Percentiles rank a stretch among this genome's conserved stretches.
These are phyloP conservation scores for Endogone sp. DNA, from an alignment of 192 early-diverging fungal species.

Conservation along the genomic window DNA sequence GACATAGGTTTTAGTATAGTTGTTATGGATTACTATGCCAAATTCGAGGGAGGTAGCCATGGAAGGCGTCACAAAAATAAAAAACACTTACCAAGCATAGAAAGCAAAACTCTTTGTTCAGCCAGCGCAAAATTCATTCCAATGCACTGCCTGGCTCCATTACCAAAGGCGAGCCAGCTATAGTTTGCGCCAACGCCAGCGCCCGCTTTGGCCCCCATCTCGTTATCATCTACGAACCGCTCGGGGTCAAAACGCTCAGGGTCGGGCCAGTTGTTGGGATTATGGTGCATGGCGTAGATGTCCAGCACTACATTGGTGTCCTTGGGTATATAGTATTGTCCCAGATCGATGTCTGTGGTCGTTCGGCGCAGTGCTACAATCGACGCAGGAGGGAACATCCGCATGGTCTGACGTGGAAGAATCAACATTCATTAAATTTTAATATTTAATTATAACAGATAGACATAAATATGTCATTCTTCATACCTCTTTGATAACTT, in stretches of 20 bases:
- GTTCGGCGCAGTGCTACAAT: background rate
- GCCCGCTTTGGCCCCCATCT: background rate
- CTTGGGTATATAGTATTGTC: conserved; percentile 18
- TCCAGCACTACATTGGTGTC: conserved; percentile 39
- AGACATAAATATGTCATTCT: background rate
- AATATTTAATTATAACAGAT: background rate
- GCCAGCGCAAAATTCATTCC: conserved; percentile 60
- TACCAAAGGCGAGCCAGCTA: conserved; percentile 55
- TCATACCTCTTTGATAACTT: conserved; percentile 43
- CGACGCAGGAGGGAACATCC: background rate
- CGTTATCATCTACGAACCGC: conserved; percentile 3
- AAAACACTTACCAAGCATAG: conserved; percentile 41
- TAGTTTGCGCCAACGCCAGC: conserved; percentile 11
- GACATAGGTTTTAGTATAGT: no score
- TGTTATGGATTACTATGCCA: background rate
- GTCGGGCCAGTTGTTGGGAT: conserved; percentile 1
- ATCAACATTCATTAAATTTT: no score
- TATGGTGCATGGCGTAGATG: conserved; percentile 38
- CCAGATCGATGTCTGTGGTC: conserved; percentile 18
- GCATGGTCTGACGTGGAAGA: background rate
- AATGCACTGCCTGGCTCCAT: conserved; percentile 53
- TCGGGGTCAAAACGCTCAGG: conserved; percentile 17
- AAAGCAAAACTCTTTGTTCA: conserved; percentile 51
- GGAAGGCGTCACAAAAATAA: background rate
- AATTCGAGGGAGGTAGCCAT: background rate